Evolutionary conservation across 768 basidiomycete species (phyloP).

Genomic region (Trichaptum fuscoviolaceum): DNA sequence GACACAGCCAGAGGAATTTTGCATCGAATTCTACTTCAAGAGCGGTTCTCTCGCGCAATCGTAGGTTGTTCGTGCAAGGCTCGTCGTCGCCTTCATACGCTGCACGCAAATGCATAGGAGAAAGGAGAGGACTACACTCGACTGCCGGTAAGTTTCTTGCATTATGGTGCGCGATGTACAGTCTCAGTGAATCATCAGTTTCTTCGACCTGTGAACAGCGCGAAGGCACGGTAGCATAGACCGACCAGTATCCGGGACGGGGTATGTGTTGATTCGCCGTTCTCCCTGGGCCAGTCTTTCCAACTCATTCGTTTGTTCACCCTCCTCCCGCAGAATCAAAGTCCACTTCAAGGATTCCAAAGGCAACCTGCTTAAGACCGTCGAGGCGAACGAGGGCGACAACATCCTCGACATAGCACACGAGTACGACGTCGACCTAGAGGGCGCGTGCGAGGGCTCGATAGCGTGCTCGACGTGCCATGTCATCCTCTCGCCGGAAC

Average conservation of each 20-base stretch:
- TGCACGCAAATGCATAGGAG: neutral
- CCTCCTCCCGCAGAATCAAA: conserved; percentile 62
- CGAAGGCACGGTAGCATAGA: conserved; percentile 44
- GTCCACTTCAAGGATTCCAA: conserved; percentile 88
- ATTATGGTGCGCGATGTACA: neutral
- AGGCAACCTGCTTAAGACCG: conserved; percentile 75
- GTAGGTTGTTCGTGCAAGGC: neutral
- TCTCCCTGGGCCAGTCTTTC: neutral
- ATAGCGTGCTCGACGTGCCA: conserved; percentile 98
- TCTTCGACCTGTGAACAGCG: conserved; percentile 13
- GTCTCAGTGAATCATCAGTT: neutral
- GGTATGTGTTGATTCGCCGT: conserved; percentile 35
- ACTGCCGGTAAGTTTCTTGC: conserved; percentile 6
- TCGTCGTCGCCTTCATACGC: neutral
- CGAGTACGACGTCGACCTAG: conserved; percentile 92
- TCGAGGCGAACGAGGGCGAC: conserved; percentile 93
- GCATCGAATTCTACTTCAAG: neutral
- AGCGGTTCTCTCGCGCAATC: neutral
- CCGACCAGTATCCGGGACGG: conserved; percentile 65
- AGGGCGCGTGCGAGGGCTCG: conserved; percentile 98
- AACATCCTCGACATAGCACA: conserved; percentile 88
- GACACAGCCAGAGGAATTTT: neutral
- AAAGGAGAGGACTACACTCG: conserved; percentile 7
- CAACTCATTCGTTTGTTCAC: conserved; percentile 7
- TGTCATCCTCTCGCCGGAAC: conserved; percentile 74